Evolutionary conservation across 1,139 yeast species (phyloP).

Genomic region (Protomyces macrosporus): DNA sequence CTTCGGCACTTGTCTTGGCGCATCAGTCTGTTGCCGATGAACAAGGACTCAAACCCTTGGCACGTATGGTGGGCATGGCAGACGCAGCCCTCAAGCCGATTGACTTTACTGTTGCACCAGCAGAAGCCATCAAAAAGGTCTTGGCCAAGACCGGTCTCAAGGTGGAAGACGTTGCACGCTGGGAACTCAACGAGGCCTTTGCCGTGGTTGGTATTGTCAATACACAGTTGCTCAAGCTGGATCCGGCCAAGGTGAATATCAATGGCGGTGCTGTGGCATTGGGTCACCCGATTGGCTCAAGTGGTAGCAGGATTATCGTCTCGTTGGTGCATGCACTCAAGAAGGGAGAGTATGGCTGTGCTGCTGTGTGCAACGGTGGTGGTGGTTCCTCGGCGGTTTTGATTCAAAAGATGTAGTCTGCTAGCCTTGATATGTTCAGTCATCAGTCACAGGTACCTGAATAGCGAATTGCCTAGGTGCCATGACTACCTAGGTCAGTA

Average conservation of each 20-base stretch:
- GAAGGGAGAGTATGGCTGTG: constrained; percentile 86
- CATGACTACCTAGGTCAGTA: no score
- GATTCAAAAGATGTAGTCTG: constrained; percentile 45
- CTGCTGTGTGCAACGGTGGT: constrained; percentile 96
- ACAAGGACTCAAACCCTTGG: constrained; percentile 60
- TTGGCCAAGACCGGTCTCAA: constrained; percentile 52
- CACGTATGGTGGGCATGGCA: constrained; percentile 80
- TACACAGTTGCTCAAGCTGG: constrained; percentile 56
- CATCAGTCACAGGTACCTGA: no score
- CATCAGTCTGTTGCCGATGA: constrained; percentile 67
- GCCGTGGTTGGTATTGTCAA: constrained; percentile 89
- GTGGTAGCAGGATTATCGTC: constrained; percentile 86
- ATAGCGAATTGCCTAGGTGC: no score
- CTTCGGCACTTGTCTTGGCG: constrained; percentile 79
- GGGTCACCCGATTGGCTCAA: constrained; percentile 93
- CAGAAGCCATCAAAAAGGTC: constrained; percentile 85
- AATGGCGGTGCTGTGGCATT: constrained; percentile 96
- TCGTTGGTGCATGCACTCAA: constrained; percentile 67
- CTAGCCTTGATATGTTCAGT: no score
- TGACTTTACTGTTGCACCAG: constrained; percentile 90
- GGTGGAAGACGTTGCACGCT: constrained; percentile 52
- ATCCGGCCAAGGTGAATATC: constrained; percentile 67
- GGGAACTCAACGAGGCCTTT: constrained; percentile 91
- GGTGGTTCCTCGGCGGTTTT: constrained; percentile 94
- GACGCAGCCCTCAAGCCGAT: constrained; percentile 90